Evolutionary conservation across 2,329 filamentous ascomycete species (phyloP), one percentile per base, ranked within the genome.

Genomic region (Lasiodiplodia gonubiensis): DNA sequence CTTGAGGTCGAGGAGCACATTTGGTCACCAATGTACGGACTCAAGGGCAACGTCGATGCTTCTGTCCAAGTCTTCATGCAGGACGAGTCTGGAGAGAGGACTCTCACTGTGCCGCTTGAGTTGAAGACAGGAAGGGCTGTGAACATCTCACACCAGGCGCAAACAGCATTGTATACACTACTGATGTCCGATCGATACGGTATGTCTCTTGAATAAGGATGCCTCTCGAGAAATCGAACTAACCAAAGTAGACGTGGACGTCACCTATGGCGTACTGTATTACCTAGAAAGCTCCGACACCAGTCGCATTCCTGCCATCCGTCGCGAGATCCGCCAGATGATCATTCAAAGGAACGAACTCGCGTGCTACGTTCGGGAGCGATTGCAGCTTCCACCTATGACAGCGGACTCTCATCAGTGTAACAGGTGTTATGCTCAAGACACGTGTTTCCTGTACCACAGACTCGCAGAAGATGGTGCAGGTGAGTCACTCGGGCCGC

Each of bases 31-130:
- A 94, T 93, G 88, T 99, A 97, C 76, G 95, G 95, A 0, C 84
- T 99, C 18, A 99, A 99, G 78, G 95, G 95, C 35, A 99, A 98
- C 73, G 95, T 99, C 68, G 95, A 99, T 80, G 95, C 95, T 33
- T 98, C 95, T 0, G 92, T 99, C 0, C 92, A 99, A 80, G 91
- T 95, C 18, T 88, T 87, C 0, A 91, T 97, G 83, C 83, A 87
- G 66, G 91, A 97, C 67, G 87, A 88, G 30, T 82, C 86, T n/a
- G 84, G 86, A 35, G 80, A 83, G 55, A 88, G 88, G 69, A 92
- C 87, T 5, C 82, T 98, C 70, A 94, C 94, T 0, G 92, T 97
- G 4, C 95, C 95, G 0, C 92, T 99, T 70, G 95, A 99, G 76
- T 87, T 99, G 73, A 99, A 99, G 80, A 98, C 95, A 0, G 95